phyloP scores from a whole-genome alignment of 495 filamentous ascomycete species.

The Annulohypoxylon maeteangense region DNA sequence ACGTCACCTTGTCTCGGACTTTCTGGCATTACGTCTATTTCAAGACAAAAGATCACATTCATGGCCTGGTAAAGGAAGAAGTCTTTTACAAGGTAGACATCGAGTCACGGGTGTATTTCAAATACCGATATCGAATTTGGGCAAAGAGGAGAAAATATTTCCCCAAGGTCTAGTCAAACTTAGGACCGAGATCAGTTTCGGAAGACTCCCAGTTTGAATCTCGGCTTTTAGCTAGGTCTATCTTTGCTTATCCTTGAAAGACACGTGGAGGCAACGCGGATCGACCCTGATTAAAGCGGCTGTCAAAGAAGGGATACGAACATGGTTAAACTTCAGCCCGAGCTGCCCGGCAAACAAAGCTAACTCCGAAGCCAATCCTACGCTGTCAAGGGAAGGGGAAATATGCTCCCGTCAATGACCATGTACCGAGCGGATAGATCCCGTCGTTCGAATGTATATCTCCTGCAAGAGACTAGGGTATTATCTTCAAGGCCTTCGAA shows the following conservation, averaged over 20 bases:
- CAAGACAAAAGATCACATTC: neutral
- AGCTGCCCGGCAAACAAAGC: neutral
- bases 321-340: neutral
- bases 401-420: neutral
- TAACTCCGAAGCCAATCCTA: neutral
- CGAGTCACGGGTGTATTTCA: neutral
- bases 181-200: neutral
- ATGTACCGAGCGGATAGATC: slow-evolving; percentile 1
- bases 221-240: neutral
- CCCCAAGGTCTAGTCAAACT: neutral
- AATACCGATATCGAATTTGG: neutral
- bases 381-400: neutral
- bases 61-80: neutral
- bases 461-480: neutral
- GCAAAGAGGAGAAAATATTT: neutral
- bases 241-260: neutral
- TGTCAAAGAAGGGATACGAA: neutral
- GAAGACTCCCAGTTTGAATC: neutral
- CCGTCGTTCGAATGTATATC: neutral
- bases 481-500: neutral
- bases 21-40: neutral
- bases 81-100: neutral
- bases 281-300: neutral
- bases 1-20: neutral
- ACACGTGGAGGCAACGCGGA: slow-evolving; percentile 8